Conservation (phyloP, 2,329 filamentous ascomycete species). For the Drechslera avenae region DNA sequence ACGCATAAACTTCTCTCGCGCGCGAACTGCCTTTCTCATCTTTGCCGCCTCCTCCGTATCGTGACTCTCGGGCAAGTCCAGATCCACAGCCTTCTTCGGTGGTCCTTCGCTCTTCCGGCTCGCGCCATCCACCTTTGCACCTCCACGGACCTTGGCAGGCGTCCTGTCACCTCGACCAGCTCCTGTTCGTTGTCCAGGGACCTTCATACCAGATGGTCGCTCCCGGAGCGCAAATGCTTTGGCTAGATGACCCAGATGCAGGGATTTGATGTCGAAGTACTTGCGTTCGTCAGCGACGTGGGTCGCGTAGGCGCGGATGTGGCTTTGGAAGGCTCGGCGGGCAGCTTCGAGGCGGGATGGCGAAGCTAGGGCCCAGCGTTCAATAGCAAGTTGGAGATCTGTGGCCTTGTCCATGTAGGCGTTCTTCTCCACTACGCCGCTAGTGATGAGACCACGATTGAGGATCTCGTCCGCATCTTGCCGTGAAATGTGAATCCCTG, state of each 20-base stretch:
- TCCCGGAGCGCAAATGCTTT: conserved; percentile 93
- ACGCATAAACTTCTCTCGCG: conserved; percentile 52
- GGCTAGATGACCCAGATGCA: conserved; percentile 90
- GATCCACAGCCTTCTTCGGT: conserved; percentile 28
- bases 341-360: conserved; percentile 77
- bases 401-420: conserved; percentile 71
- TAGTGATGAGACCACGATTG: conserved; percentile 64
- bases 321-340: conserved; percentile 84
- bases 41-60: conserved; percentile 64
- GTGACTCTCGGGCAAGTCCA: conserved; percentile 48
- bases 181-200: conserved; percentile 57
- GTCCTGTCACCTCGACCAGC: conserved; percentile 39
- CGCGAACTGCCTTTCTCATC: conserved; percentile 63
- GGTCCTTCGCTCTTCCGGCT: conserved; percentile 43
- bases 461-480: conserved; percentile 69
- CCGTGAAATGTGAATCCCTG: conserved; percentile 61
- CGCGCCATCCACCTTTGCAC: conserved; percentile 41
- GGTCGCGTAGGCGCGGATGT: conserved; percentile 93
- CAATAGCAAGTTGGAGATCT: conserved; percentile 68
- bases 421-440: conserved; percentile 47
- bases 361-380: conserved; percentile 68
- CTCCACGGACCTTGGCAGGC: conserved; percentile 51
- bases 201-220: conserved; percentile 77
- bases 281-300: conserved; percentile 83
- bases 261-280: conserved; percentile 88